Evolutionary conservation across 495 filamentous ascomycete genomes (phyloP), one percentile per base, ranked within the genome.

Genomic region (Daldinia loculata): DNA sequence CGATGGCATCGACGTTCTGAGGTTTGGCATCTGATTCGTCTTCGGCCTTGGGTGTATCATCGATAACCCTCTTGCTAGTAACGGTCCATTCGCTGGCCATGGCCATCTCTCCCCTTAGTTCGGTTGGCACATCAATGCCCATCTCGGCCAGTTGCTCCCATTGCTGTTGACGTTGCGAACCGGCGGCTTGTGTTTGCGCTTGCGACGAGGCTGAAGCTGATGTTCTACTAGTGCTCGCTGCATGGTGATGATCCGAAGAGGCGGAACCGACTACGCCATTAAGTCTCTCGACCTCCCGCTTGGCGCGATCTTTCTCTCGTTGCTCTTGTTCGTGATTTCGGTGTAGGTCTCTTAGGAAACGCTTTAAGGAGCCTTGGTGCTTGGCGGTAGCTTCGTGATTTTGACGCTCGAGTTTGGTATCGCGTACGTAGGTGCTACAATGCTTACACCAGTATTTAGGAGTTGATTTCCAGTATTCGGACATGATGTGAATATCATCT

Each of bases 381-480:
- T 91, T 93, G 2, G 81, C 87, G 3, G 93, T 97, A 22, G 93
- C 87, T 78, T 99, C 96, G 78, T 99, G 95, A 79, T 97, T 93
- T 61, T 88, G 82, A 76, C 89, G 91, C 77, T 95, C 94, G 79
- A 98, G 89, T 72, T 91, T 89, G 29, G 95, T 98, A 83, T 99
- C 95, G 75, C 90, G 89, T 67, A 98, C 93, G 83, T 88, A 98
- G 80, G 87, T 88, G 79, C 88, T 89, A 88, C 95, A 99, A 84
- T 96, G 92, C 80, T 98, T 98, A 88, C 95, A 99, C 93, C 93
- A 98, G 83, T 94, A 93, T 78, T 89, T 94, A 11, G 94, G 93
- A 84, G 94, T 95, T 24, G 95, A 98, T 81, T 98, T 98, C 95
- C 95, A 99, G 80, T 97, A 95, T 87, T 98, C 96, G 0, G 95